These are phyloP conservation scores for Asterella californica DNA, from an alignment of 225 moss, liverwort and hornwort species.

Conservation along the genomic window DNA sequence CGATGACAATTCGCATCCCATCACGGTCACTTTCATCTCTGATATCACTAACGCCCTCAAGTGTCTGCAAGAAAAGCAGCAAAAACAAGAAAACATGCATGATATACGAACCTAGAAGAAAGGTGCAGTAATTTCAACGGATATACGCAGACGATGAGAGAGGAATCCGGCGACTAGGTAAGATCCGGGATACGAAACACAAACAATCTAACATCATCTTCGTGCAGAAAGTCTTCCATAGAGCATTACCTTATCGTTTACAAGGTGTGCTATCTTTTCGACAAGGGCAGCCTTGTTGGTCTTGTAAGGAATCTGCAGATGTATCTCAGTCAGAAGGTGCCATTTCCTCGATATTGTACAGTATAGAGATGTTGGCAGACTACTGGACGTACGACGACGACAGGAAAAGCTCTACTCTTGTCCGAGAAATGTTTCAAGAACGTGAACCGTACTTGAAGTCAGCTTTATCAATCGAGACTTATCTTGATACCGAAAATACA, in stretches of 20 bases:
- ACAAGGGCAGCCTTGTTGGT: slow-evolving; percentile 91
- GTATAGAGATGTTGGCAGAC: no score
- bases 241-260: slow-evolving; percentile 70
- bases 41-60: slow-evolving; percentile 94
- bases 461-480: not conserved
- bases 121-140: not conserved
- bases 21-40: slow-evolving; percentile 95
- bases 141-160: not conserved
- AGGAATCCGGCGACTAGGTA: not conserved
- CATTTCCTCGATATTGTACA: not conserved
- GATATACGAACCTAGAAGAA: not conserved
- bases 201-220: not conserved
- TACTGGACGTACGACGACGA: not conserved
- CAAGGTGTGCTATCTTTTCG: slow-evolving; percentile 95
- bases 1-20: slow-evolving; percentile 90
- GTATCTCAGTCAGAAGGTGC: not conserved
- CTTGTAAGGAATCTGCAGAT: slow-evolving; percentile 83
- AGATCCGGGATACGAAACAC: not conserved
- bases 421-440: not conserved
- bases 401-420: not conserved
- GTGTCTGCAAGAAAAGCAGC: slow-evolving; percentile 42
- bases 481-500: not conserved
- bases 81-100: not conserved
- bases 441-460: no score
- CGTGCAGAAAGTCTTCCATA: not conserved